Evolutionary conservation across 345 rosid genomes (phyloP).

Genomic region (Durio zibethinus): DNA sequence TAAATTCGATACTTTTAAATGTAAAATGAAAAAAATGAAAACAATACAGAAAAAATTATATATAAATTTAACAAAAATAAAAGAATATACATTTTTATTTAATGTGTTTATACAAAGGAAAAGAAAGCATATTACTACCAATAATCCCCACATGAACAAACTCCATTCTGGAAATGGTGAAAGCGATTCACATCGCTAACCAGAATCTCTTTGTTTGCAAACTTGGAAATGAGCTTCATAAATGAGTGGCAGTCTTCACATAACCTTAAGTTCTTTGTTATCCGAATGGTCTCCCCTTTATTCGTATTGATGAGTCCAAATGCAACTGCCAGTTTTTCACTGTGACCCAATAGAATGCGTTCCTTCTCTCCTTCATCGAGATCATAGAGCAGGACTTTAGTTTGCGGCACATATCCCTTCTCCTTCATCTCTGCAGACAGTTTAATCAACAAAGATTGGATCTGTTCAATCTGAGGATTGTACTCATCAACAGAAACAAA

Average conservation of each 20-base stretch:
- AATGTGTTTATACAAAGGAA: too few relatives aligned
- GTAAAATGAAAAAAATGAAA: too few relatives aligned
- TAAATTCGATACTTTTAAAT: too few relatives aligned
- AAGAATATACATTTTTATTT: too few relatives aligned
- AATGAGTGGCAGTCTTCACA: slow-evolving; percentile 89
- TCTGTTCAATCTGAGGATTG: slow-evolving; percentile 60
- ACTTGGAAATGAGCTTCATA: slow-evolving; percentile 76
- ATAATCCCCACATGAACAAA: slow-evolving; percentile 86
- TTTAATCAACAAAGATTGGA: slow-evolving; percentile 63
- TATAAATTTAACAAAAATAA: too few relatives aligned
- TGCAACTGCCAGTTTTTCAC: slow-evolving; percentile 81
- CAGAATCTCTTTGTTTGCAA: slow-evolving; percentile 63
- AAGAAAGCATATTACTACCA: slow-evolving; percentile 36
- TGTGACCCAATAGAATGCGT: slow-evolving; percentile 75
- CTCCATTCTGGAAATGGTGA: slow-evolving; percentile 75
- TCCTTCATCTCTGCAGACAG: slow-evolving; percentile 78
- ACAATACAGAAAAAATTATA: too few relatives aligned
- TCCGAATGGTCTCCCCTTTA: slow-evolving; percentile 64
- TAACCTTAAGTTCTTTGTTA: slow-evolving; percentile 78
- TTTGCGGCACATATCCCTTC: slow-evolving; percentile 72
- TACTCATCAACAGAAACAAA: slow-evolving; percentile 67
- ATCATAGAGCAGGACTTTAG: slow-evolving; percentile 79
- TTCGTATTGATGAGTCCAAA: slow-evolving; percentile 71
- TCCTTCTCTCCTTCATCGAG: slow-evolving; percentile 73
- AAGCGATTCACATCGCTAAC: slow-evolving; percentile 84